Evolutionary conservation across 495 filamentous ascomycete species (phyloP).

Genomic region (Xylaria acuta): DNA sequence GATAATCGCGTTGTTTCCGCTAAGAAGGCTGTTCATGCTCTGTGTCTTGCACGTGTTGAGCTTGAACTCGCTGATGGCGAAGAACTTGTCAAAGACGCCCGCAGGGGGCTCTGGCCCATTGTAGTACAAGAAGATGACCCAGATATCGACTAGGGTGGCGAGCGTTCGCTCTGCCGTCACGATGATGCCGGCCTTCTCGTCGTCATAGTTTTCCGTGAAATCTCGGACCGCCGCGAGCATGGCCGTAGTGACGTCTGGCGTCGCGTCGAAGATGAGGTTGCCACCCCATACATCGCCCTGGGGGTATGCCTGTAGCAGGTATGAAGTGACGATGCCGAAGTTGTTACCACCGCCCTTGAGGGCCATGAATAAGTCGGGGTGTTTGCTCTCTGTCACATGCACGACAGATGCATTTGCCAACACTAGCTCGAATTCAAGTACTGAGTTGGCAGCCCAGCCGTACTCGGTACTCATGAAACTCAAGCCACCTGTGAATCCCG

Average conservation of each 20-base stretch:
- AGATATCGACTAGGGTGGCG: conserved; percentile 54
- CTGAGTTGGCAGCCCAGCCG: conserved; percentile 63
- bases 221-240: conserved; percentile 57
- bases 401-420: conserved; percentile 61
- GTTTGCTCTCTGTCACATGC: conserved; percentile 48
- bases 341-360: conserved; percentile 59
- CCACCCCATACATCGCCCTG: conserved; percentile 62
- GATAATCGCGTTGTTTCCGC: conserved; percentile 45
- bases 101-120: conserved; percentile 62
- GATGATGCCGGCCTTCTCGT: conserved; percentile 61
- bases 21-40: conserved; percentile 58
- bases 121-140: conserved; percentile 70
- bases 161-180: conserved; percentile 58
- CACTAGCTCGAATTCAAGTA: conserved; percentile 62
- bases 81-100: conserved; percentile 63
- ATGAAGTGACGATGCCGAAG: conserved; percentile 59
- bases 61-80: conserved; percentile 50
- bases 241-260: conserved; percentile 46
- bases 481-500: conserved; percentile 43
- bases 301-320: conserved; percentile 54
- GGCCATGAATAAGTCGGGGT: conserved; percentile 51
- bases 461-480: conserved; percentile 61
- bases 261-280: conserved; percentile 55
- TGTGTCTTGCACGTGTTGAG: conserved; percentile 59
- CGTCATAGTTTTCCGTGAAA: conserved; percentile 58